A percentile compares a stretch with the other conserved stretches of the same genome.
Conservation (phyloP, 805 yeast species). For the Brettanomyces custersianus region DNA sequence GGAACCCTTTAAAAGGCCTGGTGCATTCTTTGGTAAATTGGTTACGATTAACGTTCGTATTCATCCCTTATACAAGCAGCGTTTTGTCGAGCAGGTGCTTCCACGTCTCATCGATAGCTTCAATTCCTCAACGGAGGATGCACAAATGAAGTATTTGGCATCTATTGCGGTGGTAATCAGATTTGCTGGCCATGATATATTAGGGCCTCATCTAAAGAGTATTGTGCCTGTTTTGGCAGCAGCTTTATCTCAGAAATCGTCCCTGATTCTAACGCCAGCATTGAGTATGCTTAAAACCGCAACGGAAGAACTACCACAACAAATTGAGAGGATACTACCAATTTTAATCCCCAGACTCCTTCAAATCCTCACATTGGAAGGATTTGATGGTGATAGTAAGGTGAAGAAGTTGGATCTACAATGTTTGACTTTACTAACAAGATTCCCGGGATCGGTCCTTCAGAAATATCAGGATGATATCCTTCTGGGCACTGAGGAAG, state of each 20-base stretch:
- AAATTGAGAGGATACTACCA: constrained; percentile 45
- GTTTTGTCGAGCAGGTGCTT: constrained; percentile 53
- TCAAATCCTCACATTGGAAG: constrained; percentile 20
- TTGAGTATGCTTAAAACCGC: constrained; percentile 23
- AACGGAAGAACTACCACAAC: constrained; percentile 43
- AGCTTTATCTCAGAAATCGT: constrained; percentile 31
- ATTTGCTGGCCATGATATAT: constrained; percentile 52
- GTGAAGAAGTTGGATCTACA: constrained; percentile 19
- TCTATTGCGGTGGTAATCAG: constrained; percentile 62
- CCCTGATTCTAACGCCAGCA: constrained; percentile 17
- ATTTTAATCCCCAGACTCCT: constrained; percentile 50
- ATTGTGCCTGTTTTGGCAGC: constrained; percentile 68
- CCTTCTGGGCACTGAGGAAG: constrained; percentile 36
- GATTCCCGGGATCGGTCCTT: constrained; percentile 32
- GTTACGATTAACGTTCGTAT: constrained; percentile 46
- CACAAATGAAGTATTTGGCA: constrained; percentile 46
- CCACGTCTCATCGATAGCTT: constrained; percentile 46
- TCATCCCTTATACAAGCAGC: constrained; percentile 71
- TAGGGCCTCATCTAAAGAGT: constrained; percentile 52
- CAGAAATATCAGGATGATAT: constrained; percentile 44
- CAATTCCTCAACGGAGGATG: constrained; percentile 15
- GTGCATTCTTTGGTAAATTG: constrained; percentile 14
- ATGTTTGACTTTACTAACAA: constrained; percentile 38
- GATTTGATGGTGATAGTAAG: constrained; percentile 1
- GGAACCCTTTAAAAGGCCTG: constrained; percentile 36